A percentile compares a stretch with the other conserved stretches of the same genome.
Evolutionary conservation across 495 filamentous ascomycete genomes (phyloP).

Genomic region (Annulohypoxylon maeteangense): DNA sequence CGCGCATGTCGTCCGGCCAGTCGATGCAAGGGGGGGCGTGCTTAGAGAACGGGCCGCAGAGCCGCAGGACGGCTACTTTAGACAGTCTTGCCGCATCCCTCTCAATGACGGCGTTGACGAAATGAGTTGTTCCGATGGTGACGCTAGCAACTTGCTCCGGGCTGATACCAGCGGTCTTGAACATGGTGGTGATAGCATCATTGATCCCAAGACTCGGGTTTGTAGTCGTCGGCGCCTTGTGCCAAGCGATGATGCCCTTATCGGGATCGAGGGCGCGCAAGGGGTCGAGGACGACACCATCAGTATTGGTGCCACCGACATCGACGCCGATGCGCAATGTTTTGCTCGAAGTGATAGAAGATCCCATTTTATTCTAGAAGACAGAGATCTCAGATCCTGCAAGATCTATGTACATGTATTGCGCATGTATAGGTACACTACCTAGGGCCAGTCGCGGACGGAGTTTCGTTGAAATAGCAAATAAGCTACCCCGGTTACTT

Average conservation of each 20-base stretch:
- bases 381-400: neutral
- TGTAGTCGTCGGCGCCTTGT: slow-evolving; percentile 67
- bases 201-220: slow-evolving; percentile 67
- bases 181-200: slow-evolving; percentile 58
- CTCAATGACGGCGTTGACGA: slow-evolving; percentile 72
- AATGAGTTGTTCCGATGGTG: slow-evolving; percentile 71
- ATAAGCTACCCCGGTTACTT: neutral
- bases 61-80: slow-evolving; percentile 64
- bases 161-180: slow-evolving; percentile 53
- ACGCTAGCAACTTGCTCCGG: slow-evolving; percentile 61
- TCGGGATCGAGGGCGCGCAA: slow-evolving; percentile 48
- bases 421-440: neutral
- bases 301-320: slow-evolving; percentile 70
- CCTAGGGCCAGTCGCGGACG: slow-evolving; percentile 1
- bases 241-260: slow-evolving; percentile 61
- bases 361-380: slow-evolving; percentile 34
- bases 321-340: slow-evolving; percentile 57
- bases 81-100: slow-evolving; percentile 62
- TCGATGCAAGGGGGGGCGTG: slow-evolving; percentile 66
- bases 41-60: slow-evolving; percentile 64
- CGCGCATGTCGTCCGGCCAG: slow-evolving; percentile 57
- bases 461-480: slow-evolving; percentile 3
- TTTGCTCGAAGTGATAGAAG: slow-evolving; percentile 24
- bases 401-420: neutral
- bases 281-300: slow-evolving; percentile 67